Percentiles rank a stretch among this genome's conserved stretches.
phyloP scores from a whole-genome alignment of 2,329 filamentous ascomycete species.

The Metarhizium rileyi region DNA sequence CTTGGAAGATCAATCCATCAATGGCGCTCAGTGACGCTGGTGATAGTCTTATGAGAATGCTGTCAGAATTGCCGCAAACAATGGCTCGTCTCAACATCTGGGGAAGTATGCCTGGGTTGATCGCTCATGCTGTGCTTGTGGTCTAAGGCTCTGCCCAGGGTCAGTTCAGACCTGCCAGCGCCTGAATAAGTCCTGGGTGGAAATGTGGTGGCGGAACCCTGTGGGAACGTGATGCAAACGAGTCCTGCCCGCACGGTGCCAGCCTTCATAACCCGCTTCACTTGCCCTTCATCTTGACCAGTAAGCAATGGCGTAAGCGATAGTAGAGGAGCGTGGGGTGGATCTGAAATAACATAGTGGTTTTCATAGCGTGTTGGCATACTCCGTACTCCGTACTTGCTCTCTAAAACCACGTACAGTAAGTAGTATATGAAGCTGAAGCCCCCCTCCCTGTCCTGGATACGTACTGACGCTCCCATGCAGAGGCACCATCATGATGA shows the following conservation, averaged over 20 bases:
- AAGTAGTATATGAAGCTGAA: not conserved
- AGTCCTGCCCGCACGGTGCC: constrained; percentile 21
- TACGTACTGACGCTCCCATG: not conserved
- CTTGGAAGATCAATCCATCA: not conserved
- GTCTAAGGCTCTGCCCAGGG: not conserved
- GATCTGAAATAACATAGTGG: not conserved
- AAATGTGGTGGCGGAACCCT: not conserved
- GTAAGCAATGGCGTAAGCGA: not conserved
- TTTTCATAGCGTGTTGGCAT: not conserved
- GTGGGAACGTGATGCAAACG: not conserved
- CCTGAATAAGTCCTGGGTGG: not conserved
- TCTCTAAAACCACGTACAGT: no score
- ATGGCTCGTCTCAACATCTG: not conserved
- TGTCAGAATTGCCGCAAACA: not conserved
- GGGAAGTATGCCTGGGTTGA: not conserved
- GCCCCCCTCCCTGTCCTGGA: not conserved
- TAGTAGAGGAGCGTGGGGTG: not conserved
- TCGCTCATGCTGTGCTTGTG: not conserved
- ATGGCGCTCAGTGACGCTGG: no score
- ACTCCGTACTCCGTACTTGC: no score
- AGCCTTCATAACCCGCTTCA: constrained; percentile 18
- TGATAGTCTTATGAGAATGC: no score
- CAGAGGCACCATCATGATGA: not conserved
- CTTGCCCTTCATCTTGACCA: constrained; percentile 11
- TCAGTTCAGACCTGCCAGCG: not conserved